Evolutionary conservation across 2,329 filamentous ascomycete species (phyloP).

Genomic region (Teratosphaeria pseudoeucalypti): DNA sequence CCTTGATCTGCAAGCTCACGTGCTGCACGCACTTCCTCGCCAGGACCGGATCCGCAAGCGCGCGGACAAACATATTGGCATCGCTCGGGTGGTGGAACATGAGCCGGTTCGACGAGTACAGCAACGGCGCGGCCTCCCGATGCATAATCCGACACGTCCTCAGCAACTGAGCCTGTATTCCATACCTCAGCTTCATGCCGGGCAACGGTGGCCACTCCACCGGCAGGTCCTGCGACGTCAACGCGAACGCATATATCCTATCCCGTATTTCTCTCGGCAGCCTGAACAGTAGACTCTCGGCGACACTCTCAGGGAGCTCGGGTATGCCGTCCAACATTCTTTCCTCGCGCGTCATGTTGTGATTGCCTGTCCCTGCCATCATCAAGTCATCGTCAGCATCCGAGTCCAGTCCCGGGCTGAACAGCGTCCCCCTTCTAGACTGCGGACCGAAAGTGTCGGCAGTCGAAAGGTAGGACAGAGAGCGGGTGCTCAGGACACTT

Average conservation of each 20-base stretch:
- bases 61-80: slow-evolving; percentile 29
- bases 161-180: slow-evolving; percentile 23
- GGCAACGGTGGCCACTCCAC: slow-evolving; percentile 23
- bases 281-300: slow-evolving; percentile 22
- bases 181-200: slow-evolving; percentile 3
- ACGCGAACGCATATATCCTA: slow-evolving; percentile 23
- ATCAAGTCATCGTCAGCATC: slow-evolving; percentile 17
- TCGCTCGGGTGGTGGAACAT: slow-evolving; percentile 28
- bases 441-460: slow-evolving; percentile 9
- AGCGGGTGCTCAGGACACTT: slow-evolving; percentile 25
- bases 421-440: slow-evolving; percentile 13
- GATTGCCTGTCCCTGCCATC: slow-evolving; percentile 9
- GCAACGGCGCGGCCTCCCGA: slow-evolving; percentile 23
- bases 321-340: slow-evolving; percentile 4
- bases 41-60: slow-evolving; percentile 15
- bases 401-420: slow-evolving; percentile 11
- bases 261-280: slow-evolving; percentile 28
- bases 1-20: slow-evolving; percentile 23
- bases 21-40: slow-evolving; percentile 13
- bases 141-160: slow-evolving; percentile 22
- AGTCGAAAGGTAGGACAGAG: slow-evolving; percentile 24
- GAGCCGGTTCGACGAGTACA: slow-evolving; percentile 27
- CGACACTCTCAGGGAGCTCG: slow-evolving; percentile 21
- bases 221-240: slow-evolving; percentile 18
- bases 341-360: neutral